Conservation (phyloP, 2,329 filamentous ascomycete genomes). For the Aspergillus nomiae region DNA sequence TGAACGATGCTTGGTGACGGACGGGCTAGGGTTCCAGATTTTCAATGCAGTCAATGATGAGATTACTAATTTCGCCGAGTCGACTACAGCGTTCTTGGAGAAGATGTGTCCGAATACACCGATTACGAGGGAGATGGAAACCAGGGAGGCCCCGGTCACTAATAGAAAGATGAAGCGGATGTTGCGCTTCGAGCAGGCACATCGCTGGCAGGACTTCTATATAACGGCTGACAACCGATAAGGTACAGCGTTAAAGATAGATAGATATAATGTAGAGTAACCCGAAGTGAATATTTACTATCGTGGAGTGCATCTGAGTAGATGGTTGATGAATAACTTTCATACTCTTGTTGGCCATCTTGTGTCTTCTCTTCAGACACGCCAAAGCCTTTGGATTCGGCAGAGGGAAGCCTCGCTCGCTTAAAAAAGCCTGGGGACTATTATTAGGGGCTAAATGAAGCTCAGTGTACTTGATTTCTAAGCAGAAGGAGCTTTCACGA, state of each 20-base stretch:
- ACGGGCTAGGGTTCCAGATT: conserved; percentile 61
- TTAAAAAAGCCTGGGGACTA: background rate
- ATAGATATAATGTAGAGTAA: background rate
- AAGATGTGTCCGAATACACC: conserved; percentile 52
- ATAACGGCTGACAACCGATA: background rate
- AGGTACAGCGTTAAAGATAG: background rate
- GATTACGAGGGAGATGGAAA: conserved; percentile 58
- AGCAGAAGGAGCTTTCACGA: background rate
- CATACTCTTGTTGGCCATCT: background rate
- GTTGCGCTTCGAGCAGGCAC: conserved; percentile 61
- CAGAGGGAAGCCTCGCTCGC: background rate
- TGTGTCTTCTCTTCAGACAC: background rate
- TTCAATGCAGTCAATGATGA: conserved; percentile 67
- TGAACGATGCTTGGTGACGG: conserved; percentile 55
- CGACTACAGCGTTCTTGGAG: conserved; percentile 56
- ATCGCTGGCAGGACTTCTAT: conserved; percentile 32
- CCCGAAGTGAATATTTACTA: background rate
- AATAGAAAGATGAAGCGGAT: conserved; percentile 63
- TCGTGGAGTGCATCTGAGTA: background rate
- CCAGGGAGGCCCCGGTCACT: conserved; percentile 61
- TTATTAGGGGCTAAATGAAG: background rate
- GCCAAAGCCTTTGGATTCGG: background rate
- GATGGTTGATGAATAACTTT: background rate
- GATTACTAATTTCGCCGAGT: conserved; percentile 55
- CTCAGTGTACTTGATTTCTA: background rate